A percentile compares a stretch with the other conserved stretches of the same genome.
phyloP scores from a whole-genome alignment of 352 stramenopile genomes.

The Globisporangium mamillatum region DNA sequence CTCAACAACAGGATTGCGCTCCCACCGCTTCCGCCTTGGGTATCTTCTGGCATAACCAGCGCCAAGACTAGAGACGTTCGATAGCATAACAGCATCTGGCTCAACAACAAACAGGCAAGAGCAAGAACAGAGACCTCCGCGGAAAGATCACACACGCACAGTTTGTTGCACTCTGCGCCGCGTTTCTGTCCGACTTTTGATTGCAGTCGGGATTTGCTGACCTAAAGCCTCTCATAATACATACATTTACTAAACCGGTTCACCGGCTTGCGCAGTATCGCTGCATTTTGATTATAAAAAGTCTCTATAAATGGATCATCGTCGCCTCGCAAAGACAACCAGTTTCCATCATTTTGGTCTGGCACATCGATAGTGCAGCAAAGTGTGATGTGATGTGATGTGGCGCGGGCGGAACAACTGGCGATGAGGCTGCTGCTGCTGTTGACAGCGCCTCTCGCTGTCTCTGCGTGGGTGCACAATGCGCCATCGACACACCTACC shows the following conservation, averaged over 20 bases:
- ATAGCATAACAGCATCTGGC: not conserved
- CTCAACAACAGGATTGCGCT: not conserved
- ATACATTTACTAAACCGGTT: not conserved
- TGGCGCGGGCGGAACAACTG: constrained; percentile 6
- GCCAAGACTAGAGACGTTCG: not conserved
- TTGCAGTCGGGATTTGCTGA: constrained; percentile 3
- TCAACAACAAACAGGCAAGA: not conserved
- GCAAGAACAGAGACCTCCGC: not conserved
- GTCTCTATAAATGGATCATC: not conserved
- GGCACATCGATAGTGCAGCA: not conserved
- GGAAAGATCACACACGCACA: not conserved
- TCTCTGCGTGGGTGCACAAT: constrained; percentile 5
- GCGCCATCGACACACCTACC: not conserved
- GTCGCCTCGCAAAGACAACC: not conserved
- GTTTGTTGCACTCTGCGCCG: constrained; percentile 1
- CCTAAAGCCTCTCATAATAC: not conserved
- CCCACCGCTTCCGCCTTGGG: not conserved
- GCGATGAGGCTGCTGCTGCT: not conserved
- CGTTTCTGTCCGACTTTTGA: not conserved
- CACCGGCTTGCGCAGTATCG: too few relatives aligned
- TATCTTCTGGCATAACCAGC: not conserved
- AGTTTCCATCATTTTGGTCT: not conserved
- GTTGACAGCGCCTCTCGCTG: not conserved
- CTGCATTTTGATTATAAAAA: not conserved
- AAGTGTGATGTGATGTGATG: not conserved